Evolutionary conservation across 257 asterid genomes (phyloP), one percentile per base, ranked within the genome.

Genomic region (Voacanga thouarsii): DNA sequence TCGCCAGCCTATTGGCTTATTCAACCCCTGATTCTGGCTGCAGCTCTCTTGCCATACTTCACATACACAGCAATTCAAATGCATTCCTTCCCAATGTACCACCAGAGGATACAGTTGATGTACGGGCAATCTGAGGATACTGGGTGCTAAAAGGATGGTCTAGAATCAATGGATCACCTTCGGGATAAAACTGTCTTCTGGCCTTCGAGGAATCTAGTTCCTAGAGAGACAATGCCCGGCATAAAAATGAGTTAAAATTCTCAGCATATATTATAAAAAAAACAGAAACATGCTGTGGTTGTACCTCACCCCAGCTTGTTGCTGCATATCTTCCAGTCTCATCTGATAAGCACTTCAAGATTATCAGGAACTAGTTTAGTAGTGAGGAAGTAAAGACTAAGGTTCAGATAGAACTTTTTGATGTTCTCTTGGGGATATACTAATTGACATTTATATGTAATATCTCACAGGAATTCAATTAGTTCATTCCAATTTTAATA

Each of bases 41-140:
- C 90, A 0, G 89, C 97, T 49, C 87, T 92, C 7, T 65, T 88
- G 56, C 97, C 97, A 28, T 90, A 90, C 75, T 87, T 85, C 19
- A 81, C 83, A 4, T 92, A 85, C 81, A 85, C 86, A 18, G 88
- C 91, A 10, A 72, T 89, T 33, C 90, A 87, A 80, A 90, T 86
- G 90, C 77, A 89, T 60, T 90, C 86, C 83, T 88, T 85, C 56
- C 97, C 97, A 0, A 88, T 89, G 97, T 75, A 72, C 77, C 83
- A 80, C 61, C 60, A 59, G 79, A 47, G 78, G 82, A 82, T 77
- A 56, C 81, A 75, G 71, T 78, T 80, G 75, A 81, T 77, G 74
- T 74, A 68, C 75, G 28, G 26, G 43, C 53, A 66, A 61, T 24
- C 49, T 39, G 60, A 56, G 18, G 63, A 77, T n/a, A 2, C 39